Base-by-base conservation (phyloP, 2,329 filamentous ascomycete genomes). In the Nothophoma quercina region DNA sequence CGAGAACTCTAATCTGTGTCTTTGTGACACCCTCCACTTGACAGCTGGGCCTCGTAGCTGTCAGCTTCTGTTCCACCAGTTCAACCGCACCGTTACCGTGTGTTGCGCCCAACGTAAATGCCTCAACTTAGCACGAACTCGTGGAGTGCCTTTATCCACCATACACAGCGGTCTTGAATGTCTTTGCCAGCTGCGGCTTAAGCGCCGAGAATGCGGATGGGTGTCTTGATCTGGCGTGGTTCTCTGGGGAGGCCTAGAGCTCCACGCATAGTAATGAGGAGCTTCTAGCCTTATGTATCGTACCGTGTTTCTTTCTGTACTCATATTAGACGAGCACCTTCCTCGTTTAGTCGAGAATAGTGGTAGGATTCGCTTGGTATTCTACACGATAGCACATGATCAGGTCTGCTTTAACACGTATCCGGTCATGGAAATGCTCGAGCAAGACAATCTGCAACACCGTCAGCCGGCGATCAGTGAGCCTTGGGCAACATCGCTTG, bases 91-190 rank as follows among this genome's bases (percentile, higher is more conserved):
- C 50, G 10, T 53, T 33, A 19, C 25, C 22, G 22, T 10, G 25
- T 43, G 33, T 48, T 34, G 50, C 38, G 43, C 50, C 44, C 32
- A 38, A 53, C 50, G 43, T 53, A 53, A 53, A 53, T 53, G 36
- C 50, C 50, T 38, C 50, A 53, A 16, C 30, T 48, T 48, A 47
- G 50, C 21, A 52, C 49, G 18, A 47, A 41, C 39, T 39, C 34
- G 34, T 48, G 33, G 43, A 42, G 15, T 19, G 23, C 38, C 39
- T 48, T 45, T 44, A 48, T 44, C 50, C 50, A 53, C 50, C 50
- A 53, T 53, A 53, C 50, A 39, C 29, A 52, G 42, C 25, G 9
- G 13, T 18, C 16, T 32, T 39, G 7, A 10, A 10, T 33, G 19
- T 38, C 36, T 33, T 47, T 38, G 12, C 32, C 38, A 48, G 22